Base-by-base conservation (phyloP, 2,329 filamentous ascomycete species). In the Botryotinia globosa region DNA sequence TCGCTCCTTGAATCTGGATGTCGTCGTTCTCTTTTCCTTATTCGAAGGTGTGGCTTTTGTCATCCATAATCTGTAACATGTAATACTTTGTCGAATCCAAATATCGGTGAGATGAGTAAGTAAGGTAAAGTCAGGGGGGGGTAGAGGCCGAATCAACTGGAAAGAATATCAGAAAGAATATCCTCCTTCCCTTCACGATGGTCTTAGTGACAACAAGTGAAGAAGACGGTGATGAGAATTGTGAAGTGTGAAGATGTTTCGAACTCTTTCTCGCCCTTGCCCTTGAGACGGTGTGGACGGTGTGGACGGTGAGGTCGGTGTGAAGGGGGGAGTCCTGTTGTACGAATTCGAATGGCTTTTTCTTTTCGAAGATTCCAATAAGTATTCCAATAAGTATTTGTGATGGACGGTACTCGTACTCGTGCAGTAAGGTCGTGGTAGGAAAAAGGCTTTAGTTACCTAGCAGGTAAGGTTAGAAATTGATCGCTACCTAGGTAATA, bases 401-500 rank as follows among this genome's bases (percentile, higher is more conserved):
- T 42, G 59, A 56, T 29, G 51, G n/a, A 29, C 16, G n/a, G 51
- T 56, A 56, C 51, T 56, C 14, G 51, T 56, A 56, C 51, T 56
- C 14, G 51, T 29, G 51, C 51, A 56, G 51, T 2, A 56, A 56
- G 51, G 51, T 29, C 6, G 51, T 39, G 3, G 34, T n/a, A 34
- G n/a, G n/a, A 58, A 22, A 58, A 42, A 42, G 59, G 25, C 25
- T 62, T 62, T 56, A 56, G 51, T 56, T 8, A 32, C n/a, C 51
- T 29, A n/a, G 51, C 29, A n/a, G 34, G 22, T 42, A 39, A 42
- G 59, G 34, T 42, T 62, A 4, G 51, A 39, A 39, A 62, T 62
- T 62, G 59, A 61, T 42, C 59, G 59, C 59, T 62, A n/a, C 58
- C 58, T 62, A 62, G 58, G 58, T 62, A 56, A n/a, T 62, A 56